Base-by-base conservation (phyloP, 257 asterid species). In the Lycium ferocissimum region DNA sequence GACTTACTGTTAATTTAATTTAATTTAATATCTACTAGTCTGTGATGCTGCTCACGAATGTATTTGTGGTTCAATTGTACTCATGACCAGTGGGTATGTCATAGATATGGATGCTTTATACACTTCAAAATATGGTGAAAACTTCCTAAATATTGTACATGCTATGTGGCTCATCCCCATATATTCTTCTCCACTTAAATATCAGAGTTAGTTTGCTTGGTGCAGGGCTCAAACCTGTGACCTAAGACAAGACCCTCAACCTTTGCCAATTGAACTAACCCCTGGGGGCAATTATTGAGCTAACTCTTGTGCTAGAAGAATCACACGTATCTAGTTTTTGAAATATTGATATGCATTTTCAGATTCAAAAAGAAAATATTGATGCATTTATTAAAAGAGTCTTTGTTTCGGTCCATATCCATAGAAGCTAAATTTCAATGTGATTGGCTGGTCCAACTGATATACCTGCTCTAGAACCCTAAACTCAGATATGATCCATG, bases 111-210 rank as follows among this genome's bases (percentile, higher is more conserved):
- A 76, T 76, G 63, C 81, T 14, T 17, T 51, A 53, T 26, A 26
- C 26, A 53, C 59, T 76, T 76, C 62, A 51, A 51, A 51, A 76
- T 76, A 51, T 20, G 51, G 61, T 26, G 82, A 13, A 54, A 51
- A 12, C 62, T 51, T 75, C 62, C 62, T 12, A 49, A 75, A 22
- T 49, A 7, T 13, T 49, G 20, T 12, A 14, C 45, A 76, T 75
- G 45, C 81, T 22, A 13, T 75, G 62, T 3, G 43, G 22, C 45
- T 40, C 45, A 40, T 75, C 17, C 33, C 43, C 35, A 3, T 13
- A 22, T 75, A 40, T 5, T 5, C 45, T 40, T 40, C 45, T 40
- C 4, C 6, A 40, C 45, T 40, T 40, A 40, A 40, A 4, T 40
- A 40, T 5, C 45, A 40, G 45, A 40, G 45, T 40, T 40, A 40